A percentile compares a stretch with the other conserved stretches of the same genome.
Evolutionary conservation across 148 eudicot genomes (phyloP).

Genomic region (Arbutus unedo): DNA sequence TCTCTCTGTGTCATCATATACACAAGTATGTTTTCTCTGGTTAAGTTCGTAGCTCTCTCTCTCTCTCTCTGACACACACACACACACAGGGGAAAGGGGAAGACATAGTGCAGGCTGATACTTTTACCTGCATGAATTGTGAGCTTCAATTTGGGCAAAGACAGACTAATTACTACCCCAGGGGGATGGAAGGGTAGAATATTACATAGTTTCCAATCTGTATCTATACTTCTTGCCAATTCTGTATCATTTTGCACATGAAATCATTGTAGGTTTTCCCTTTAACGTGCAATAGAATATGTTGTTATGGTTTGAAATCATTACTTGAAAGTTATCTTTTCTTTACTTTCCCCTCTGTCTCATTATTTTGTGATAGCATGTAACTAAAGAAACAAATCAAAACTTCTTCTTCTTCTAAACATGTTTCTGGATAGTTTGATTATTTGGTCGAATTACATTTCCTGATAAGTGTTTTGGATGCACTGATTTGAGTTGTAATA

Average conservation of each 20-base stretch:
- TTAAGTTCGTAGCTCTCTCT: neutral
- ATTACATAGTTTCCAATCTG: no score
- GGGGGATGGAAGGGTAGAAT: neutral
- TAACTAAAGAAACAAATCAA: neutral
- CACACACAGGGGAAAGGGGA: no score
- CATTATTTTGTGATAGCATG: neutral
- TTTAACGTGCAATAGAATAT: neutral
- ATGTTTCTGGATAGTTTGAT: neutral
- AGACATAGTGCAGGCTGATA: neutral
- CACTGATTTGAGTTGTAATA: conserved; percentile 3
- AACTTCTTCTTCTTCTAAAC: neutral
- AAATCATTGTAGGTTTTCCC: neutral
- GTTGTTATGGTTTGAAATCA: neutral
- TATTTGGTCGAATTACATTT: neutral
- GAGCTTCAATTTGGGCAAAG: neutral
- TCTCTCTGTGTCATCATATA: neutral
- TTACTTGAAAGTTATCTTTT: neutral
- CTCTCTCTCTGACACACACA: conserved; percentile 3
- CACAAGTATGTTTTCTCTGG: neutral
- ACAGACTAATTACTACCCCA: neutral
- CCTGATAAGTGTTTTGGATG: neutral
- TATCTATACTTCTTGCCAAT: neutral
- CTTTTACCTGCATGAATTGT: neutral
- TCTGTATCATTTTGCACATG: neutral
- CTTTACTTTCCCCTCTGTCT: neutral